Conservation (phyloP, 495 filamentous ascomycete species). For the Podospora conica region DNA sequence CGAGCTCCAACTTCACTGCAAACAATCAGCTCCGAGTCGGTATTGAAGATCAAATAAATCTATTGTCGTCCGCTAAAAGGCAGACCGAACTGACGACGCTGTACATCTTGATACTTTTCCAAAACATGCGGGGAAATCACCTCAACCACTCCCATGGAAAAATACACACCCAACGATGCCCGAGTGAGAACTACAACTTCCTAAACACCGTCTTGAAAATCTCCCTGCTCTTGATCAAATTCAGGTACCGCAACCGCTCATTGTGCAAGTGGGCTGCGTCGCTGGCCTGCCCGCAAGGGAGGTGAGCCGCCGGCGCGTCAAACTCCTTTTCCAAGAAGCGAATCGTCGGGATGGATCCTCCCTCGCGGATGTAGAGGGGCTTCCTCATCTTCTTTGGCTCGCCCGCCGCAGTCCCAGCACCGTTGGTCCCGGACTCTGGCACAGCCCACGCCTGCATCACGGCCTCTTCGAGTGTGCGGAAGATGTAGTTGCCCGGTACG, state of each 20-base stretch:
- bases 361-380: constrained; percentile 90
- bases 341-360: constrained; percentile 88
- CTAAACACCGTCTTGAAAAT: constrained; percentile 83
- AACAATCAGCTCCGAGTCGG: neutral
- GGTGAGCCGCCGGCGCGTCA: constrained; percentile 80
- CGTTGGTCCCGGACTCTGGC: neutral
- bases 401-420: constrained; percentile 1
- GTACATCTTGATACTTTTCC: neutral
- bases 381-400: constrained; percentile 35
- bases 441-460: constrained; percentile 70
- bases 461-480: constrained; percentile 79
- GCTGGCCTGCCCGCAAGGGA: constrained; percentile 93
- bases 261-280: constrained; percentile 94
- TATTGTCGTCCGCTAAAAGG: neutral
- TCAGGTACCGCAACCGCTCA: constrained; percentile 78
- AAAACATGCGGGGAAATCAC: neutral
- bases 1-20: neutral
- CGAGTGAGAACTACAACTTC: constrained; percentile 31
- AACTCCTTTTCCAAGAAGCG: constrained; percentile 95
- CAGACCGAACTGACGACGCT: neutral
- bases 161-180: no score
- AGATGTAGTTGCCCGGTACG: constrained; percentile 84
- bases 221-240: constrained; percentile 84
- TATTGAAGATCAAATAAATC: neutral
- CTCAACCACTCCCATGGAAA: no score